These are phyloP conservation scores for Hypoxylon sp. DNA, from an alignment of 2,329 filamentous ascomycete genomes.

Conservation along the genomic window DNA sequence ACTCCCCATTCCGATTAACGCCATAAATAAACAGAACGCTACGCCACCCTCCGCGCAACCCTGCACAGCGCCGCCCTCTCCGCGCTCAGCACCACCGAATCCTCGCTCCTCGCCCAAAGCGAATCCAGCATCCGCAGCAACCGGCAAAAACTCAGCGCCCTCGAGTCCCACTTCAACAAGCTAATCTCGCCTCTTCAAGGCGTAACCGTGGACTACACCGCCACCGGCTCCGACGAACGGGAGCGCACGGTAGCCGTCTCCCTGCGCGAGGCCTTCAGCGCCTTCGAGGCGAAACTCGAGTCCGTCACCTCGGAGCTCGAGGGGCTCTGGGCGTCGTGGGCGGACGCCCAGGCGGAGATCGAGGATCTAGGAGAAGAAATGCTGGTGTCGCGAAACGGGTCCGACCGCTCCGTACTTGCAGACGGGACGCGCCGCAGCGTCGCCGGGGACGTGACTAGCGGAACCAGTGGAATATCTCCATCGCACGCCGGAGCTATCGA, in stretches of 20 bases:
- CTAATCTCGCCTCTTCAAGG: constrained; percentile 42
- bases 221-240: constrained; percentile 36
- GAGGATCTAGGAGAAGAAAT: constrained; percentile 38
- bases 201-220: constrained; percentile 46
- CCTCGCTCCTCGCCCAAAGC: constrained; percentile 33
- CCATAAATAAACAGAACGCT: constrained; percentile 40
- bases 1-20: constrained; percentile 14
- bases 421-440: background rate
- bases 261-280: constrained; percentile 37
- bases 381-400: constrained; percentile 3
- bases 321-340: constrained; percentile 49
- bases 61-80: constrained; percentile 48
- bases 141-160: constrained; percentile 25
- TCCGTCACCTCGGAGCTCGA: constrained; percentile 42
- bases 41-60: constrained; percentile 47
- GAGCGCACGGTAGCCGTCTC: constrained; percentile 33
- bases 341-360: constrained; percentile 48
- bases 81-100: constrained; percentile 42
- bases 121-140: constrained; percentile 43
- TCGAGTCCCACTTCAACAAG: constrained; percentile 35
- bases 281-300: constrained; percentile 39
- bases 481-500: constrained; percentile 37
- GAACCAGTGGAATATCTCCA: constrained; percentile 45
- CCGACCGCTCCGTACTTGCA: background rate
- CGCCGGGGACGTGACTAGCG: background rate